Conservation (phyloP, 1,284 basidiomycete genomes). For the Cutaneotrichosporon arboriforme region DNA sequence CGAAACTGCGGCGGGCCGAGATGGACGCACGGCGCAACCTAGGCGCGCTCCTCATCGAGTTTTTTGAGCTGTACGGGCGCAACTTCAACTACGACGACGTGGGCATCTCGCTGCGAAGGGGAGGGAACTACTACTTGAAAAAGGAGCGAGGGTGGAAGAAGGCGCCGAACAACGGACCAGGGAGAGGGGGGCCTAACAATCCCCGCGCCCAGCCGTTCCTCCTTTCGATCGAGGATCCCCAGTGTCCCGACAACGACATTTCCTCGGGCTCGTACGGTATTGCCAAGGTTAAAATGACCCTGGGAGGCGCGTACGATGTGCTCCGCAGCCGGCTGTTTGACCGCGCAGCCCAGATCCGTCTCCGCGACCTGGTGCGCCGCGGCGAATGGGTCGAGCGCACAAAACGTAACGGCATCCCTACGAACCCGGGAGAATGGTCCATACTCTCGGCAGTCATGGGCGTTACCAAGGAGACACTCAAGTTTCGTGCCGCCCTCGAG, state of each 20-base stretch:
- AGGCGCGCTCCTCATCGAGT: constrained; percentile 87
- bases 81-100: constrained; percentile 86
- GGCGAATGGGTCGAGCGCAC: too few species aligned
- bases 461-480: constrained; percentile 69
- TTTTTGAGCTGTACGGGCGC: constrained; percentile 63
- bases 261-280: constrained; percentile 83
- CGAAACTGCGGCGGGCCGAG: constrained; percentile 81
- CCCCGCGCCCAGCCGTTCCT: constrained; percentile 54
- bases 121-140: constrained; percentile 81
- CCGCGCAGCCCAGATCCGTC: constrained; percentile 25
- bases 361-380: constrained; percentile 2
- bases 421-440: constrained; percentile 55
- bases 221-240: constrained; percentile 91
- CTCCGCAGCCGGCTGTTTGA: constrained; percentile 56
- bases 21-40: constrained; percentile 82
- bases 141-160: constrained; percentile 70
- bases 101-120: constrained; percentile 81
- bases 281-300: constrained; percentile 68
- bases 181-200: constrained; percentile 15
- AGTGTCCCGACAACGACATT: constrained; percentile 87
- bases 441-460: constrained; percentile 75
- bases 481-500: constrained; percentile 6
- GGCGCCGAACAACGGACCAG: constrained; percentile 36
- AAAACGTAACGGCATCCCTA: too few species aligned
- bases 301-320: constrained; percentile 81